Base-by-base conservation (phyloP, 805 yeast genomes). In the Schwanniomyces polymorphus region DNA sequence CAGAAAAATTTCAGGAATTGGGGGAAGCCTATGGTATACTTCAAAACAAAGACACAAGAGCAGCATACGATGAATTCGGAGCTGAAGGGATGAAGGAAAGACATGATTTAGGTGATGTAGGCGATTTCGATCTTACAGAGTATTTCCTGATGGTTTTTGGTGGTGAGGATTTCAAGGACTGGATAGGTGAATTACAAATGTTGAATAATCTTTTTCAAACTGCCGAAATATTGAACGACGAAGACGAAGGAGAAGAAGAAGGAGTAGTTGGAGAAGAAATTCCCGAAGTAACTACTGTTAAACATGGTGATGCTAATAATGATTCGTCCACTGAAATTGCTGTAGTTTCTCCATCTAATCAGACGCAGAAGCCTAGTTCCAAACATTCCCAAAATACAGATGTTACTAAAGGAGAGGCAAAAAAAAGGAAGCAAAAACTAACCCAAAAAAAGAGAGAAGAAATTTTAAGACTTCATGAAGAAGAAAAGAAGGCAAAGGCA, bases 121-220 rank as follows among this genome's bases (percentile, higher is more conserved):
- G 84, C 47, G 75, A 68, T 17, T 58, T 71, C 28, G 98, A 94
- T 63, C 96, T 97, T 0, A 74, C 80, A 44, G 97, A 91, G 62
- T 86, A 89, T 59, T 90, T 94, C 67, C 79, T 86, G 26, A 76
- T 78, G 61, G 88, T 94, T 31, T 94, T 88, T 65, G 95, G 95
- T 47, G 95, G 95, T 45, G 91, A 85, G 49, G 82, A 85, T 1
- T 88, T 88, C 61, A 71, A 79, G 47, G 87, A 81, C 48, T 88
- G 91, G 77, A 88, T 92, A 57, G 99, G 99, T 5, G 97, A 94
- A 63, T 56, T 64, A 23, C 80, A 91, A 26, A 74, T 91, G 63
- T 66, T 94, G 60, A 82, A 81, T 57, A 95, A 91, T 56, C 69
- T 94, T 61, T 79, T 86, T 8, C 78, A 83, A 55, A 77, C 82